These are phyloP conservation scores for Cucumis variabilis DNA, from an alignment of 331 rosid genomes.

Conservation along the genomic window DNA sequence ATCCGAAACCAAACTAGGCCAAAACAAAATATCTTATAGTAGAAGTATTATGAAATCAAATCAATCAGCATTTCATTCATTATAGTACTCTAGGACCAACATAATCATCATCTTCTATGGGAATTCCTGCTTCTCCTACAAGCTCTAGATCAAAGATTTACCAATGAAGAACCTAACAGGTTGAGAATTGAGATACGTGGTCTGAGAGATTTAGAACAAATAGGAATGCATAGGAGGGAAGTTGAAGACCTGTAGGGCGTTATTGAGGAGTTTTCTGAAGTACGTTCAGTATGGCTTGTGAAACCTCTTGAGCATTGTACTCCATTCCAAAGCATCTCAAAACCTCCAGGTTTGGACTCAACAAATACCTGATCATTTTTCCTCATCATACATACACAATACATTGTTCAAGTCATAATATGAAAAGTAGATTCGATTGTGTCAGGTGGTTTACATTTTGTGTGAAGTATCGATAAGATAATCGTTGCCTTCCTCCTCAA, in stretches of 20 bases:
- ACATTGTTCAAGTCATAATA: conserved; percentile 26
- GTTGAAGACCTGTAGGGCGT: conserved; percentile 18
- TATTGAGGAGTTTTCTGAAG: conserved; percentile 37
- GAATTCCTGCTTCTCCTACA: no score
- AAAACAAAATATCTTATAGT: no score
- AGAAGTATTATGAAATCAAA: no score
- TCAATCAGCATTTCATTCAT: no score
- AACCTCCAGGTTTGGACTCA: conserved; percentile 84
- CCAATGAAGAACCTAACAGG: no score
- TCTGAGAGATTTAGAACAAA: neutral
- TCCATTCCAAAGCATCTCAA: conserved; percentile 85
- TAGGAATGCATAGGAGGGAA: neutral
- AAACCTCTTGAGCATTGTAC: conserved; percentile 73
- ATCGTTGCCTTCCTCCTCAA: conserved; percentile 88
- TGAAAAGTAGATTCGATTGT: neutral
- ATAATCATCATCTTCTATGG: no score
- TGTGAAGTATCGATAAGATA: conserved; percentile 92
- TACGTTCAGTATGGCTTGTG: conserved; percentile 65
- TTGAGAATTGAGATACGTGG: no score
- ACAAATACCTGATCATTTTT: conserved; percentile 72
- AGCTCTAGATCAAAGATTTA: no score
- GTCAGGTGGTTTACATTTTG: conserved; percentile 65
- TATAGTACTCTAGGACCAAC: no score
- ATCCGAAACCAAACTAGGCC: neutral
- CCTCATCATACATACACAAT: conserved; percentile 24